Evolutionary conservation across 192 early-diverging fungal genomes (phyloP), one percentile per base, ranked within the genome.

Genomic region (Coemansia sp.): DNA sequence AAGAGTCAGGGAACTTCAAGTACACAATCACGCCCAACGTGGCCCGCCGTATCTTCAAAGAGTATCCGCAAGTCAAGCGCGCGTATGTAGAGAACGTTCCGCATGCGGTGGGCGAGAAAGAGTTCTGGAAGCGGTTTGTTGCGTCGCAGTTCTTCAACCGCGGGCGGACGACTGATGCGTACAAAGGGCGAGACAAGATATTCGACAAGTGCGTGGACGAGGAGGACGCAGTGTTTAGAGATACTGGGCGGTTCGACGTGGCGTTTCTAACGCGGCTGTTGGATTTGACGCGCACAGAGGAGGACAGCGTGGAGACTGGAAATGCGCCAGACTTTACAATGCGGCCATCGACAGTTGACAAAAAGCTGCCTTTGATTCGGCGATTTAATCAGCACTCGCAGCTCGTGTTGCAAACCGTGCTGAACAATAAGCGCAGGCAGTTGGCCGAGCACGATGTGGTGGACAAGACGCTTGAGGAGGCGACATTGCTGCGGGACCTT

Each of bases 111-210:
- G 45, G 52, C 35, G 91, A 92, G 62, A 82, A 88, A 41, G 80
- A 88, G 41, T 98, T 98, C 70, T 95, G 95, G 93, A 94, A 87
- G 38, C 78, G 90, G 45, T 98, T 90, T 68, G 82, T 93, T 9
- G 81, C 84, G 21, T 94, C 91, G 9, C 86, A 91, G 69, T 90
- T 92, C 60, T 96, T 95, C 63, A 92, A 97, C 68, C 76, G 91
- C n/a, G 88, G 87, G 41, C 79, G 89, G 17, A 79, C 88, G 35
- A 70, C 56, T 55, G 80, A 53, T 69, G 82, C 60, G 84, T 56
- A 56, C n/a, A 69, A 72, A 17, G 65, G 58, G 25, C 61, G 70
- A 2, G 79, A 98, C 53, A 86, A 89, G 41, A 86, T 97, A 15
- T 96, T 96, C 70, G 88, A 88, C 55, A 84, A 85, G 62, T 93